These are phyloP conservation scores for Dactylella cylindrospora DNA, from an alignment of 2,329 filamentous ascomycete species.

Conservation along the genomic window DNA sequence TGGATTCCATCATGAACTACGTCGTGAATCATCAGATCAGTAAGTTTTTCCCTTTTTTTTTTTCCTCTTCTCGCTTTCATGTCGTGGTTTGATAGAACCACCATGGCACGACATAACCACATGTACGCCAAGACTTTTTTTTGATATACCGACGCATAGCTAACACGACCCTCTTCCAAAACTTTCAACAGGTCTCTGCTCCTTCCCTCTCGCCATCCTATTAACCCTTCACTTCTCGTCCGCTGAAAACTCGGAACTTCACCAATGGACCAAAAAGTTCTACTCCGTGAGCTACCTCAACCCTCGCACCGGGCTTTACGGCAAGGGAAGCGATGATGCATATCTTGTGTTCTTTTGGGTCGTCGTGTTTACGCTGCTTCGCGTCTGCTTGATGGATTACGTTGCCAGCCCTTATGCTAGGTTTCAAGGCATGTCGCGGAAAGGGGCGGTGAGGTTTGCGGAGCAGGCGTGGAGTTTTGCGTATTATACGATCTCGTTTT, in stretches of 20 bases:
- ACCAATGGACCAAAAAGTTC: constrained; percentile 80
- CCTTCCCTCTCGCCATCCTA: constrained; percentile 81
- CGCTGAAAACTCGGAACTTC: constrained; percentile 65
- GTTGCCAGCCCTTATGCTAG: constrained; percentile 75
- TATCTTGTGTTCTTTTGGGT: constrained; percentile 77
- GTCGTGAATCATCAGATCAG: constrained; percentile 54
- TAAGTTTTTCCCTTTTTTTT: constrained; percentile 38
- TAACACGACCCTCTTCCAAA: constrained; percentile 10
- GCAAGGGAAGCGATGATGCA: constrained; percentile 74
- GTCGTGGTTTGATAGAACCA: not conserved
- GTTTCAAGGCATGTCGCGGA: constrained; percentile 69
- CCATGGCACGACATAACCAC: constrained; percentile 1
- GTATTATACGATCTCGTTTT: constrained; percentile 81
- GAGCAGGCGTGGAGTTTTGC: constrained; percentile 91
- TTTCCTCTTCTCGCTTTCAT: not conserved
- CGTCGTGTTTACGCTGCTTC: constrained; percentile 80
- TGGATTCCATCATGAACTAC: constrained; percentile 46
- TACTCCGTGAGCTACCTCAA: constrained; percentile 85
- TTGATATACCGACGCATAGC: constrained; percentile 1
- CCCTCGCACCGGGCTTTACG: constrained; percentile 67
- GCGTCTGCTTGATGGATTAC: constrained; percentile 84
- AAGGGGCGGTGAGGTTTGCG: constrained; percentile 78
- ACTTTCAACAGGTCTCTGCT: constrained; percentile 66
- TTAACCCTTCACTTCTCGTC: constrained; percentile 79
- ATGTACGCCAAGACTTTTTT: not conserved